These are phyloP conservation scores for Ochetophila trinervis DNA, from an alignment of 306 rosid genomes.

Conservation along the genomic window DNA sequence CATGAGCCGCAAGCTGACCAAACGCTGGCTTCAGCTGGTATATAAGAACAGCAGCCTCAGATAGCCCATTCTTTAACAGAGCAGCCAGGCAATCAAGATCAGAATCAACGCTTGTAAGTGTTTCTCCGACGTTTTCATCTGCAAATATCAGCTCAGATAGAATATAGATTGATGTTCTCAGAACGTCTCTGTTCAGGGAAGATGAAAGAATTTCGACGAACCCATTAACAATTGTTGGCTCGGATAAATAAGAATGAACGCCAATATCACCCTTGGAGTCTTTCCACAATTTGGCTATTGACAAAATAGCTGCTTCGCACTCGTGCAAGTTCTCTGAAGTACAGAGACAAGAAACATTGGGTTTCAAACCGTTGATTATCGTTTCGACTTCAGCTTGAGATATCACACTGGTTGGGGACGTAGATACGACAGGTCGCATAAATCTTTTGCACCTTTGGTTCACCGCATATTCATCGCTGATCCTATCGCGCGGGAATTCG, in stretches of 20 bases:
- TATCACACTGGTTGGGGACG: slow-evolving; percentile 79
- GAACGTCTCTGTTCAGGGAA: slow-evolving; percentile 60
- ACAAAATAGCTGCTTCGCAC: slow-evolving; percentile 70
- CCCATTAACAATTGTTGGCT: slow-evolving; percentile 68
- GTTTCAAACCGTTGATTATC: slow-evolving; percentile 61
- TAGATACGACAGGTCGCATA: slow-evolving; percentile 31
- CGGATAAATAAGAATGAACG: slow-evolving; percentile 63
- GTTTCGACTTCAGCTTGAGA: slow-evolving; percentile 82
- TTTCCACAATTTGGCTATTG: slow-evolving; percentile 68
- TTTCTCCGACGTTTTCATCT: slow-evolving; percentile 65
- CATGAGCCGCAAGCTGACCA: slow-evolving; percentile 66
- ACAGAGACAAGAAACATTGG: slow-evolving; percentile 64
- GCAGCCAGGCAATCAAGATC: slow-evolving; percentile 84
- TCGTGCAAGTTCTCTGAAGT: slow-evolving; percentile 71
- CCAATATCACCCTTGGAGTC: slow-evolving; percentile 73
- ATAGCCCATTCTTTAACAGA: slow-evolving; percentile 69
- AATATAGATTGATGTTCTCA: slow-evolving; percentile 66
- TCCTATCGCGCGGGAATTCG: slow-evolving; percentile 37
- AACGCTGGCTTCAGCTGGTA: slow-evolving; percentile 68
- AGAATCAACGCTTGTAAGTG: slow-evolving; percentile 73
- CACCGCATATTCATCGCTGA: slow-evolving; percentile 32
- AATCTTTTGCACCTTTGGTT: slow-evolving; percentile 62
- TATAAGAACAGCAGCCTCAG: slow-evolving; percentile 79
- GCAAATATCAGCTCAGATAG: slow-evolving; percentile 67
- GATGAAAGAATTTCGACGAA: slow-evolving; percentile 79